Evolutionary conservation across 2,329 filamentous ascomycete species (phyloP).

Genomic region (Claviceps sp.): DNA sequence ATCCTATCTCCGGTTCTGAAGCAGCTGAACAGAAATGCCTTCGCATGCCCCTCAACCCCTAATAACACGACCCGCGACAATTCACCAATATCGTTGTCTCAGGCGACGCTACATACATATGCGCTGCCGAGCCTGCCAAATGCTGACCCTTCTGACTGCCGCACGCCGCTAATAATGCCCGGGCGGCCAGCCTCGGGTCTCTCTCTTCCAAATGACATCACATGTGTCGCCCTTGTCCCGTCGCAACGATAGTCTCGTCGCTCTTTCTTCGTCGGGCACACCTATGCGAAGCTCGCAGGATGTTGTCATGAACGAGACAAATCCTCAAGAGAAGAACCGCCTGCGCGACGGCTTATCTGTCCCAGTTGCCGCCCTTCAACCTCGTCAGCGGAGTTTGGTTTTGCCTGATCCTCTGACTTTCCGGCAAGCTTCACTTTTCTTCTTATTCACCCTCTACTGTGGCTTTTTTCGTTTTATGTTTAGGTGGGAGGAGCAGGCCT

Average conservation of each 20-base stretch:
- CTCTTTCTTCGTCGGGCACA: neutral
- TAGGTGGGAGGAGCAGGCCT: neutral
- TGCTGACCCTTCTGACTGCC: neutral
- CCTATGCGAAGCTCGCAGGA: neutral
- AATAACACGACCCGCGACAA: neutral
- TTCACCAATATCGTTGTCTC: neutral
- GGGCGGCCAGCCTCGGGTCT: neutral
- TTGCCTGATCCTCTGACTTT: constrained; percentile 47
- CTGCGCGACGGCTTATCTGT: constrained; percentile 7
- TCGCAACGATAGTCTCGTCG: constrained; percentile 6
- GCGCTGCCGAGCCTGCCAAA: neutral
- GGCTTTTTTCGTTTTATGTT: neutral
- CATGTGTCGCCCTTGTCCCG: constrained; percentile 4
- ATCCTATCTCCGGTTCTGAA: too few relatives aligned
- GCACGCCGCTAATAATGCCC: constrained; percentile 5
- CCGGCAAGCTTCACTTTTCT: constrained; percentile 23
- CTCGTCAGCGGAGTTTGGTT: constrained; percentile 33
- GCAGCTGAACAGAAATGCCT: neutral
- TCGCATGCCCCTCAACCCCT: constrained; percentile 5
- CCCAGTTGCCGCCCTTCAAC: constrained; percentile 10
- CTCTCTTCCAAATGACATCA: constrained; percentile 6
- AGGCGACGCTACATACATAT: neutral
- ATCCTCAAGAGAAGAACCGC: neutral
- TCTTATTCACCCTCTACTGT: neutral
- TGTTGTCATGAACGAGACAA: constrained; percentile 1